Percentiles rank a stretch among this genome's conserved stretches.
These are phyloP conservation scores for Colletotrichum sp. DNA, from an alignment of 2,329 filamentous ascomycete species.

Conservation along the genomic window DNA sequence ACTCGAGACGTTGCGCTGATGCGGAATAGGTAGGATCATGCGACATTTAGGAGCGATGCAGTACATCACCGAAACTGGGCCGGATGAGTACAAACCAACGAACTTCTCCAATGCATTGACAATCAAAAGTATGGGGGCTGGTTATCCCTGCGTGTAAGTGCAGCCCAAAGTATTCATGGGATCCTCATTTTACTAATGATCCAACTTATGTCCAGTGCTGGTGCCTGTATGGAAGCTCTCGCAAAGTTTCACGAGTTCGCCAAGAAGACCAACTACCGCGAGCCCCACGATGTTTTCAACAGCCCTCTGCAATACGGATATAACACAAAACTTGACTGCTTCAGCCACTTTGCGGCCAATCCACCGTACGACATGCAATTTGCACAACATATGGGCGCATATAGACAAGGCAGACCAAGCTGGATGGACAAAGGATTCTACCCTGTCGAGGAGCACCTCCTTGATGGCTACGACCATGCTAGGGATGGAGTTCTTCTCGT, in stretches of 20 bases:
- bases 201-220: slow-evolving; percentile 12
- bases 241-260: slow-evolving; percentile 34
- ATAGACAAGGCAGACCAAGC: slow-evolving; percentile 32
- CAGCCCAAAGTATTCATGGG: fast-evolving
- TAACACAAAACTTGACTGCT: slow-evolving; percentile 27
- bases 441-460: slow-evolving; percentile 34
- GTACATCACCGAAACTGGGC: slow-evolving; percentile 38
- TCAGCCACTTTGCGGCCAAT: neutral
- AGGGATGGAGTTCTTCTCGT: slow-evolving; percentile 30
- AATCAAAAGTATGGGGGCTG: slow-evolving; percentile 36
- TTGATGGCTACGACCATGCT: slow-evolving; percentile 29
- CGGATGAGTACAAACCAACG: slow-evolving; percentile 40
- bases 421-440: slow-evolving; percentile 38
- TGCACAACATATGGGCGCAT: slow-evolving; percentile 38
- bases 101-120: slow-evolving; percentile 41
- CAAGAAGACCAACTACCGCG: slow-evolving; percentile 30
- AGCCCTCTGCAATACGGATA: slow-evolving; percentile 36
- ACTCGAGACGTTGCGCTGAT: fast-evolving
- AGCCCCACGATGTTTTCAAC: slow-evolving; percentile 31
- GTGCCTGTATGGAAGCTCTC: slow-evolving; percentile 18
- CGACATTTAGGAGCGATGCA: slow-evolving; percentile 43
- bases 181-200: neutral
- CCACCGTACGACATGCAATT: neutral
- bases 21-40: slow-evolving; percentile 33
- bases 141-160: slow-evolving; percentile 35